Evolutionary conservation across 2,329 filamentous ascomycete genomes (phyloP).

Genomic region (Alternaria burnsii): DNA sequence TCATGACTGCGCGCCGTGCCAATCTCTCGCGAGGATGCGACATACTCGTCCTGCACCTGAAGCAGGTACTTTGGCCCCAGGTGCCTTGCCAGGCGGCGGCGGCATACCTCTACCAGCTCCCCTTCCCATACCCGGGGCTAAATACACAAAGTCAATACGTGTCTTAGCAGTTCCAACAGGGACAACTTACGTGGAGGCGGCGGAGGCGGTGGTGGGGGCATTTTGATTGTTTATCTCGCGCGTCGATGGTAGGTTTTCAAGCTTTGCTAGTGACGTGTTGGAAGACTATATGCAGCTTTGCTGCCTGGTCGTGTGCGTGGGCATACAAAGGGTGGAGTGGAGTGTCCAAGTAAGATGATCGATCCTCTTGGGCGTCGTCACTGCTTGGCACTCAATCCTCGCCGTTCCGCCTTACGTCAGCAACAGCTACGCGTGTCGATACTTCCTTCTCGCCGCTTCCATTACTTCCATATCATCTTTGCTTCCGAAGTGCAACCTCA

Average conservation of each 20-base stretch:
- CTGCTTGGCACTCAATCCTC: constrained; percentile 6
- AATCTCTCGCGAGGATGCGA: constrained; percentile 9
- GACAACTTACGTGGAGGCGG: constrained; percentile 39
- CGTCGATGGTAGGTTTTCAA: neutral
- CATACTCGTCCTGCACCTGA: constrained; percentile 49
- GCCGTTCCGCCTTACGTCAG: neutral
- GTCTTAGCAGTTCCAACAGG: neutral
- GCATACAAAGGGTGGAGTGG: constrained; percentile 29
- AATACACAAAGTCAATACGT: constrained; percentile 23
- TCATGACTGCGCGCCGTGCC: constrained; percentile 17
- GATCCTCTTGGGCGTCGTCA: constrained; percentile 14
- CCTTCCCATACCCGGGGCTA: constrained; percentile 43
- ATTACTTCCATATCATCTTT: neutral
- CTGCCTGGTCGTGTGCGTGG: constrained; percentile 27
- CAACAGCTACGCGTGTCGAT: neutral
- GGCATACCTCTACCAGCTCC: constrained; percentile 40
- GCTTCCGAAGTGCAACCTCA: neutral
- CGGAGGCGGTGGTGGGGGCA: constrained; percentile 43
- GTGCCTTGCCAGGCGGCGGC: constrained; percentile 34
- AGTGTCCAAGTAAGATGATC: constrained; percentile 9
- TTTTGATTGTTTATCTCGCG: constrained; percentile 6
- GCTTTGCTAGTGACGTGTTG: constrained; percentile 1
- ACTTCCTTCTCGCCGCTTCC: neutral
- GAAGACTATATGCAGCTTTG: constrained; percentile 16
- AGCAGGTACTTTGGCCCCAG: constrained; percentile 37